Evolutionary conservation across 768 basidiomycete species (phyloP).

Genomic region (Suillus tomentosus): DNA sequence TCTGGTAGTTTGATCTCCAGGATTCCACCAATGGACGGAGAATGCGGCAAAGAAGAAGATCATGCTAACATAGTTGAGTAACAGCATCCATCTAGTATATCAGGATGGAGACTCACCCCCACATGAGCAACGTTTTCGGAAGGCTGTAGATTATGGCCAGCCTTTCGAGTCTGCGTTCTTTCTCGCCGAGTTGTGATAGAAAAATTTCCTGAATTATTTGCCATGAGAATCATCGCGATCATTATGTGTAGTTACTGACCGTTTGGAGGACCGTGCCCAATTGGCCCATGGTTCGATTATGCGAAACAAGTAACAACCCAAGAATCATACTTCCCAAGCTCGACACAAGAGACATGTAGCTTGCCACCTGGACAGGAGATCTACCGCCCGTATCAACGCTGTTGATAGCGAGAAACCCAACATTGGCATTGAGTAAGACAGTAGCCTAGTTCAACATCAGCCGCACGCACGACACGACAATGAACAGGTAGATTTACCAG

Average conservation of each 20-base stretch:
- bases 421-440: slow-evolving; percentile 52
- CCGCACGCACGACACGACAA: not conserved
- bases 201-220: slow-evolving; percentile 25
- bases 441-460: slow-evolving; percentile 38
- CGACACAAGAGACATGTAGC: slow-evolving; percentile 40
- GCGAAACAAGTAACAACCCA: slow-evolving; percentile 39
- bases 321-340: slow-evolving; percentile 39
- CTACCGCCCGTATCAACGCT: slow-evolving; percentile 31
- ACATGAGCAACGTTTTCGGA: slow-evolving; percentile 36
- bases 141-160: slow-evolving; percentile 37
- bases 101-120: slow-evolving; percentile 25
- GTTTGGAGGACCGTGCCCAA: slow-evolving; percentile 25
- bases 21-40: slow-evolving; percentile 26
- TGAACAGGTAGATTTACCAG: slow-evolving; percentile 40
- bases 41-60: slow-evolving; percentile 31
- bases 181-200: slow-evolving; percentile 19
- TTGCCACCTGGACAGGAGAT: slow-evolving; percentile 36
- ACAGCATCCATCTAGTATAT: not conserved
- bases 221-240: slow-evolving; percentile 8
- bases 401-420: slow-evolving; percentile 56
- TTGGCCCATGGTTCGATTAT: slow-evolving; percentile 33
- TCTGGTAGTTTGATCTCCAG: slow-evolving; percentile 17
- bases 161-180: slow-evolving; percentile 26
- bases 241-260: slow-evolving; percentile 25
- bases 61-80: slow-evolving; percentile 22